Conservation (phyloP, 768 basidiomycete genomes). For the Candolleomyces aberdarensis region DNA sequence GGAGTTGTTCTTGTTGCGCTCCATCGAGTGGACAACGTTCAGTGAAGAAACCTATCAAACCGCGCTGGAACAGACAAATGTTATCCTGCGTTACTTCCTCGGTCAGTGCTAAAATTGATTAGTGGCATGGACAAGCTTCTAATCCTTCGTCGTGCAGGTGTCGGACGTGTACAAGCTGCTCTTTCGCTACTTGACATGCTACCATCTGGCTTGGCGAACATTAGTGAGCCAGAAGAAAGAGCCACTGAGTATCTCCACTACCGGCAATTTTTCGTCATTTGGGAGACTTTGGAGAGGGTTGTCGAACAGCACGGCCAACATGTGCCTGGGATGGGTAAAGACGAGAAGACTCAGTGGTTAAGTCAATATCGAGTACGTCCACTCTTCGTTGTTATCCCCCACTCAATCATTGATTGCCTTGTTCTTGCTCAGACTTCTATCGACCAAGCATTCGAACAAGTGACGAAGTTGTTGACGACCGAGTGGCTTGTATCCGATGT, state of each 20-base stretch:
- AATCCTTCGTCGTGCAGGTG: constrained; percentile 37
- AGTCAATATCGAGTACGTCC: constrained; percentile 56
- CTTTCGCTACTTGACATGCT: constrained; percentile 55
- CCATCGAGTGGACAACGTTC: constrained; percentile 93
- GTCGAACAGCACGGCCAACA: constrained; percentile 60
- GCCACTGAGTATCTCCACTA: constrained; percentile 79
- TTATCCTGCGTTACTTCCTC: constrained; percentile 86
- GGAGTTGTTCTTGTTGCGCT: constrained; percentile 71
- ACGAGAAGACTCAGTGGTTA: constrained; percentile 58
- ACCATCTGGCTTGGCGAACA: constrained; percentile 58
- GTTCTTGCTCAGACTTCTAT: constrained; percentile 45
- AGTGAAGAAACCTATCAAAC: constrained; percentile 67
- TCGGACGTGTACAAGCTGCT: constrained; percentile 73
- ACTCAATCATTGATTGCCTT: not conserved
- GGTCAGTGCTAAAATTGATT: constrained; percentile 42
- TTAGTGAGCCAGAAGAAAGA: constrained; percentile 66
- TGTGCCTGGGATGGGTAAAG: constrained; percentile 53
- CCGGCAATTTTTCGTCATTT: constrained; percentile 72
- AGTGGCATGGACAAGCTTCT: not conserved
- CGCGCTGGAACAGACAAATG: constrained; percentile 84
- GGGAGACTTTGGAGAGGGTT: constrained; percentile 63
- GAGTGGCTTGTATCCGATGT: constrained; percentile 72
- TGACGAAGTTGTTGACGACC: constrained; percentile 67
- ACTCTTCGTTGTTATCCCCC: not conserved
- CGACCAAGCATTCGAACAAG: constrained; percentile 61